These are phyloP conservation scores for Trametes villosa DNA, from an alignment of 768 basidiomycete species.

Conservation along the genomic window DNA sequence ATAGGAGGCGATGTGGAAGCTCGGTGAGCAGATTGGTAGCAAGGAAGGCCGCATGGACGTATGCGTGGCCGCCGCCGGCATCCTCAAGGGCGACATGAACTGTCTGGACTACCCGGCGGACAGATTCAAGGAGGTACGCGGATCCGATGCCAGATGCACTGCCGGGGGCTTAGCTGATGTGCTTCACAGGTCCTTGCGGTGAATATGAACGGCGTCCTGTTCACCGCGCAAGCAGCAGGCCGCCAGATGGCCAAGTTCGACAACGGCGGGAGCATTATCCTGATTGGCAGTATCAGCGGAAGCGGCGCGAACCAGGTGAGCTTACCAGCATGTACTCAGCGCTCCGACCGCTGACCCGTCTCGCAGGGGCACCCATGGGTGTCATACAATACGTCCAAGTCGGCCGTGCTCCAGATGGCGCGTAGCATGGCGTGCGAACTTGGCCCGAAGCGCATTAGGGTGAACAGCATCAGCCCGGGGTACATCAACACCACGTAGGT, in stretches of 20 bases:
- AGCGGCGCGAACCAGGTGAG: slow-evolving; percentile 66
- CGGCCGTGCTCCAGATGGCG: slow-evolving; percentile 74
- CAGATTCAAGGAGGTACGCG: slow-evolving; percentile 62
- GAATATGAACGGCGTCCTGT: slow-evolving; percentile 53
- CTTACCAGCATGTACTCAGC: not conserved
- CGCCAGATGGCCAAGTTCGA: slow-evolving; percentile 41
- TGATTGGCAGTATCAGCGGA: slow-evolving; percentile 49
- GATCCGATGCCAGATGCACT: not conserved
- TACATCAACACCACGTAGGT: slow-evolving; percentile 62
- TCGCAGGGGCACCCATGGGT: slow-evolving; percentile 38
- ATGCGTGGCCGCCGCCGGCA: slow-evolving; percentile 78
- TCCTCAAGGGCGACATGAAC: slow-evolving; percentile 55
- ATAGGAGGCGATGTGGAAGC: slow-evolving; percentile 49
- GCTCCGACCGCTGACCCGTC: slow-evolving; percentile 54
- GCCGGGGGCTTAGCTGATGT: not conserved
- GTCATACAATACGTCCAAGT: slow-evolving; percentile 70
- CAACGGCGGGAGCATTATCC: slow-evolving; percentile 43
- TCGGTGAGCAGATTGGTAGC: slow-evolving; percentile 61
- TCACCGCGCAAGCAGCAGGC: slow-evolving; percentile 42
- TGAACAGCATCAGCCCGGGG: slow-evolving; percentile 77
- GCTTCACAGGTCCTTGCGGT: slow-evolving; percentile 58
- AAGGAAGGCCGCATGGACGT: slow-evolving; percentile 74
- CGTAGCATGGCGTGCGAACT: slow-evolving; percentile 82
- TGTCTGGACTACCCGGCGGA: slow-evolving; percentile 69
- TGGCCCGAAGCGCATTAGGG: slow-evolving; percentile 63